phyloP scores from a whole-genome alignment of 2,329 filamentous ascomycete species.

The Lachnellula hyalina region DNA sequence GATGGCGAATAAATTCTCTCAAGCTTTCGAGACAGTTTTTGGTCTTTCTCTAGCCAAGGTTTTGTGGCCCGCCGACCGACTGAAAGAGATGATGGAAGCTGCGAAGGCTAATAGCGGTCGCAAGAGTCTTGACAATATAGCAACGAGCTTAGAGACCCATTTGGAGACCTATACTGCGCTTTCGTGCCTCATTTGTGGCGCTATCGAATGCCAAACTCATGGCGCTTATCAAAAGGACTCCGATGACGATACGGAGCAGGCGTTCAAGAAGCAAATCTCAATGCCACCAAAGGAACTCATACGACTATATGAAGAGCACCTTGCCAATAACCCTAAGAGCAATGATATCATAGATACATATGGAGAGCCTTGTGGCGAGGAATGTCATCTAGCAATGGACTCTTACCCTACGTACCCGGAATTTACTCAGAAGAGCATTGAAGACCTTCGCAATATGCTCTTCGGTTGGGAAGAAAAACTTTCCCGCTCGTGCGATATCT shows the following conservation, averaged over 20 bases:
- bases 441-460: slow-evolving; percentile 15
- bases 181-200: slow-evolving; percentile 26
- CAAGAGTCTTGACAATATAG: slow-evolving; percentile 1
- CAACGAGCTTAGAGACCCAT: slow-evolving; percentile 3
- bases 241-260: slow-evolving; percentile 8
- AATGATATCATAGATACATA: background rate
- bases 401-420: background rate
- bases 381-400: background rate
- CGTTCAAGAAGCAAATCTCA: background rate
- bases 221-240: slow-evolving; percentile 12
- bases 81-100: slow-evolving; percentile 22
- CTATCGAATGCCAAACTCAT: slow-evolving; percentile 26
- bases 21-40: slow-evolving; percentile 18
- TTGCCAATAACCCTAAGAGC: background rate
- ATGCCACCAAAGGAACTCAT: slow-evolving; percentile 14
- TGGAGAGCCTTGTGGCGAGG: background rate
- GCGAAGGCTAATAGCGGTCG: background rate
- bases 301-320: slow-evolving; percentile 13
- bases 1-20: slow-evolving; percentile 8
- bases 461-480: slow-evolving; percentile 12
- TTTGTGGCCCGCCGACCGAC: slow-evolving; percentile 15
- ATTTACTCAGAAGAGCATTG: background rate
- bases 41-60: slow-evolving; percentile 13
- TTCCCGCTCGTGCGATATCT: slow-evolving; percentile 22
- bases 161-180: slow-evolving; percentile 23